A percentile compares a stretch with the other conserved stretches of the same genome.
phyloP scores from a whole-genome alignment of 306 rosid genomes.

The Purshia tridentata region DNA sequence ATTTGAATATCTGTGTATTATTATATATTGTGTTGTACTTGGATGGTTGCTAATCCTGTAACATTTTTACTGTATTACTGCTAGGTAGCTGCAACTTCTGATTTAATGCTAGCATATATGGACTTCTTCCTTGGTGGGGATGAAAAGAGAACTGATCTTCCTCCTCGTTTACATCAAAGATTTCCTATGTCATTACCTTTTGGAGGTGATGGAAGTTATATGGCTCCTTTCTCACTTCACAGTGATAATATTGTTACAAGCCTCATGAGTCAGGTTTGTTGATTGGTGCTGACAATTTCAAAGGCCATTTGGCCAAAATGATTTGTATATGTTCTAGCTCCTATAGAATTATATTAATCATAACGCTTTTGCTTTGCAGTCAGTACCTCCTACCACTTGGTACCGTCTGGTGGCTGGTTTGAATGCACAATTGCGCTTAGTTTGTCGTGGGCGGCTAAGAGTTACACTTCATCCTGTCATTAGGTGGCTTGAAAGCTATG shows the following conservation, averaged over 20 bases:
- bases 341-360: background rate
- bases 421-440: constrained; percentile 92
- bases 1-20: no score
- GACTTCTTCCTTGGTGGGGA: constrained; percentile 99
- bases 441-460: constrained; percentile 82
- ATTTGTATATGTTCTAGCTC: constrained; percentile 7
- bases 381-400: constrained; percentile 93
- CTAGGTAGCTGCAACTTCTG: constrained; percentile 94
- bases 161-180: constrained; percentile 77
- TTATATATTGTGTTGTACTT: no score
- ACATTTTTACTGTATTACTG: constrained; percentile 21
- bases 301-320: constrained; percentile 2
- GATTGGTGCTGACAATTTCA: constrained; percentile 19
- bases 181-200: constrained; percentile 81
- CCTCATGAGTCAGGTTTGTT: constrained; percentile 97
- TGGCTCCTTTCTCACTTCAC: constrained; percentile 89
- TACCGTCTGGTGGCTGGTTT: constrained; percentile 93
- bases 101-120: constrained; percentile 87
- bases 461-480: constrained; percentile 77
- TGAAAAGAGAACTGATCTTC: constrained; percentile 94
- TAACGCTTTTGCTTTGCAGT: constrained; percentile 44
- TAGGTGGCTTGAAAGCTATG: constrained; percentile 86
- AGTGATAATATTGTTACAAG: constrained; percentile 91
- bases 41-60: constrained; percentile 11
- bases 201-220: constrained; percentile 97